Evolutionary conservation across 164 flowering plant species (phyloP).

Genomic region (Chimonanthus salicifolius): DNA sequence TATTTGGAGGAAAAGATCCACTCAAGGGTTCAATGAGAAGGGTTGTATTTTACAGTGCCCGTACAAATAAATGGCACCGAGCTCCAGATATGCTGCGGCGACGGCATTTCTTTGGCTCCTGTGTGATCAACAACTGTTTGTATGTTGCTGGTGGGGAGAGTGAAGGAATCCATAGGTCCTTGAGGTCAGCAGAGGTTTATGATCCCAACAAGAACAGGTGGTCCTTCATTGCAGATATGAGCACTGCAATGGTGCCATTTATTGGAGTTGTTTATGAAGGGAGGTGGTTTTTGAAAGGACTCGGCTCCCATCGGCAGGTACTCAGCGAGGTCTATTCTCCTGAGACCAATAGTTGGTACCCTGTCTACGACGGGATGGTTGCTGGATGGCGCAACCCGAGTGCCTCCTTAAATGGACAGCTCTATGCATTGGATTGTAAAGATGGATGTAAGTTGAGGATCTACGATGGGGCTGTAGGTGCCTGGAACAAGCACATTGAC

Average conservation of each 20-base stretch:
- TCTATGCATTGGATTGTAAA: conserved; percentile 76
- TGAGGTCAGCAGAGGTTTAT: conserved; percentile 79
- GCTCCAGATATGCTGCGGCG: conserved; percentile 85
- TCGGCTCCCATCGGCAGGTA: conserved; percentile 72
- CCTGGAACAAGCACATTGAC: conserved; percentile 69
- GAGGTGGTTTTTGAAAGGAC: conserved; percentile 82
- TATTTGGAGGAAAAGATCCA: conserved; percentile 82
- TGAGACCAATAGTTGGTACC: conserved; percentile 57
- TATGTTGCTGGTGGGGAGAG: conserved; percentile 90
- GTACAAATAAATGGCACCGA: conserved; percentile 92
- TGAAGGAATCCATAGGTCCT: conserved; percentile 51
- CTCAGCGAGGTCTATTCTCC: conserved; percentile 71
- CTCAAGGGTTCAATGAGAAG: conserved; percentile 77
- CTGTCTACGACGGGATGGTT: conserved; percentile 75
- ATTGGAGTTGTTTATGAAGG: conserved; percentile 75
- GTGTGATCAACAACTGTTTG: conserved; percentile 84
- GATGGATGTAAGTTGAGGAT: conserved; percentile 81
- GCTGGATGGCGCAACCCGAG: conserved; percentile 82
- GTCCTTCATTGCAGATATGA: conserved; percentile 76
- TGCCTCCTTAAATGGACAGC: conserved; percentile 47
- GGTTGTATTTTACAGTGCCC: conserved; percentile 67
- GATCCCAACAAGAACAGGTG: conserved; percentile 84
- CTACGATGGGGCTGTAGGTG: conserved; percentile 48
- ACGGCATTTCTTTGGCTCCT: conserved; percentile 69
- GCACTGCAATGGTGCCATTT: conserved; percentile 79